Conservation (phyloP, 345 rosid species). For the Arabidopsis arenosa region DNA sequence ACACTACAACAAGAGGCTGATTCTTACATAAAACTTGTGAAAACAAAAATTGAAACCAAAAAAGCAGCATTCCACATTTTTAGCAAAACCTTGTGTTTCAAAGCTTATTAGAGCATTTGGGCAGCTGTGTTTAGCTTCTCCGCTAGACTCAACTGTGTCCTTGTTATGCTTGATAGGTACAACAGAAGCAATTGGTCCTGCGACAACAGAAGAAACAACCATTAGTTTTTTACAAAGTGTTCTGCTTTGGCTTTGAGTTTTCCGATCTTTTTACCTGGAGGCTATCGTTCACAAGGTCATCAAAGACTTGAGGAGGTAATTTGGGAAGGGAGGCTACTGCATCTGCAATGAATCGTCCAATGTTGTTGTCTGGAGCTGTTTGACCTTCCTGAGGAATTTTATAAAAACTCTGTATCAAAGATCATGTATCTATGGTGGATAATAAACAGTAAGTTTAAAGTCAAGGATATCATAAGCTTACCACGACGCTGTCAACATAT, state of each 20-base stretch:
- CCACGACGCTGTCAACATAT: constrained; percentile 90
- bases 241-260: neutral
- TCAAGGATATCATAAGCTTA: constrained; percentile 40
- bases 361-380: constrained; percentile 65
- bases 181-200: constrained; percentile 88
- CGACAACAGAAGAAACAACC: constrained; percentile 2
- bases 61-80: constrained; percentile 24
- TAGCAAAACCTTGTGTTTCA: constrained; percentile 8
- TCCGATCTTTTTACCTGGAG: constrained; percentile 65
- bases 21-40: constrained; percentile 31
- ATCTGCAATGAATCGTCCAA: constrained; percentile 77
- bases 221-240: neutral
- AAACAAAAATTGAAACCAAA: constrained; percentile 7
- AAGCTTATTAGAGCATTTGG: constrained; percentile 60
- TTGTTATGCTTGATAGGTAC: constrained; percentile 85
- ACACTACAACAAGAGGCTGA: constrained; percentile 36
- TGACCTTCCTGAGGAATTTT: constrained; percentile 69
- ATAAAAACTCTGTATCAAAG: constrained; percentile 1
- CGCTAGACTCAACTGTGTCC: constrained; percentile 91
- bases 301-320: constrained; percentile 72
- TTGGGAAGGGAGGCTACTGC: constrained; percentile 76
- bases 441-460: neutral
- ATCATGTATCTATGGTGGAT: constrained; percentile 8
- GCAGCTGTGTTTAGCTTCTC: constrained; percentile 96
- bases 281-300: constrained; percentile 83